phyloP scores from a whole-genome alignment of 2,329 filamentous ascomycete genomes.

The Zymoseptoria passerinii region DNA sequence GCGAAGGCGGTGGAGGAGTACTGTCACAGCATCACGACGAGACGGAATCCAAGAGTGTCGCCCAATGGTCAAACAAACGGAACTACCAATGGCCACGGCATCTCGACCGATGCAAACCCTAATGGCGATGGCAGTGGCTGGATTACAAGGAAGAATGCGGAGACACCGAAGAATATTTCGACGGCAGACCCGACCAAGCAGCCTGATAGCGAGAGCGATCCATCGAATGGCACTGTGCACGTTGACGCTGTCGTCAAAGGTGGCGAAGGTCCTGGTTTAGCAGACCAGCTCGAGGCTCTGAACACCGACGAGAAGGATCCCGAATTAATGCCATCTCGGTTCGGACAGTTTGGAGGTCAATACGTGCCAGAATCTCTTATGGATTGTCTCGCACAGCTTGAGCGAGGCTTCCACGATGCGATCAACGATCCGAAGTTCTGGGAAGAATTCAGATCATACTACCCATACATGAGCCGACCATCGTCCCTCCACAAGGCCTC shows the following conservation, averaged over 20 bases:
- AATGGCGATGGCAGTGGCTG: slow-evolving; percentile 30
- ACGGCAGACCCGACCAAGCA: slow-evolving; percentile 29
- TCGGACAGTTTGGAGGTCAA: slow-evolving; percentile 93
- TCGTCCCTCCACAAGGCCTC: slow-evolving; percentile 85
- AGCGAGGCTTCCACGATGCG: slow-evolving; percentile 81
- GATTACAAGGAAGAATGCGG: slow-evolving; percentile 25
- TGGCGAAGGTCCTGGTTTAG: slow-evolving; percentile 56
- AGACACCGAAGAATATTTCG: slow-evolving; percentile 27
- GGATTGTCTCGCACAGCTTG: slow-evolving; percentile 87
- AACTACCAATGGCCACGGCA: slow-evolving; percentile 17
- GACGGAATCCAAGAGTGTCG: slow-evolving; percentile 18
- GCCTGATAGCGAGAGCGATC: slow-evolving; percentile 25
- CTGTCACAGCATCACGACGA: slow-evolving; percentile 59
- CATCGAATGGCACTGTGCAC: slow-evolving; percentile 47
- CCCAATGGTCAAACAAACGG: slow-evolving; percentile 12
- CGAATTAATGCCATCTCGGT: slow-evolving; percentile 66
- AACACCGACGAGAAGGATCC: slow-evolving; percentile 51
- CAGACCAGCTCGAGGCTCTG: slow-evolving; percentile 75
- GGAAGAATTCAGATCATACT: slow-evolving; percentile 94
- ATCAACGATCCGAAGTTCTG: slow-evolving; percentile 86
- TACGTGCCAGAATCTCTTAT: slow-evolving; percentile 97
- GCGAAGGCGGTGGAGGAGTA: slow-evolving; percentile 76
- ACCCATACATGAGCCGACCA: slow-evolving; percentile 93
- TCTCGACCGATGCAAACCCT: slow-evolving; percentile 27
- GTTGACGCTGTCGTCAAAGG: slow-evolving; percentile 61